These are phyloP conservation scores for Oldenlandia corymbosa DNA, from an alignment of 257 asterid genomes.

Conservation along the genomic window DNA sequence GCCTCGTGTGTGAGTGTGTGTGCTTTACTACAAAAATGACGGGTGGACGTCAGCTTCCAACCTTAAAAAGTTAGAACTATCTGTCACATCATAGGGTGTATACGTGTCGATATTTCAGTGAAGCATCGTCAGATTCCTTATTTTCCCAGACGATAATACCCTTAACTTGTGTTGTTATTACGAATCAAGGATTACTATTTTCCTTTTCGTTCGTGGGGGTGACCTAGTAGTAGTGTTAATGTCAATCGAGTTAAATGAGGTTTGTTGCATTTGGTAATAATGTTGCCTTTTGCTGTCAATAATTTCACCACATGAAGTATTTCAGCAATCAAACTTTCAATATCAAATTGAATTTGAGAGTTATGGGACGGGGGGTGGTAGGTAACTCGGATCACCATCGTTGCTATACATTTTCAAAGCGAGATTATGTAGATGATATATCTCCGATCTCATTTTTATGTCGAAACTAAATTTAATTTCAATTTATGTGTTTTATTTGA, in stretches of 20 bases:
- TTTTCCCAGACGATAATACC: constrained; percentile 6
- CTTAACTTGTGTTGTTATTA: not conserved
- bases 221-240: too few species aligned
- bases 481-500: too few species aligned
- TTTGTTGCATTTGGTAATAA: too few species aligned
- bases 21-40: constrained; percentile 7
- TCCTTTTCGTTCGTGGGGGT: not conserved
- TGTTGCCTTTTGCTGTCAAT: not conserved
- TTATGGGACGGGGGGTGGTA: not conserved
- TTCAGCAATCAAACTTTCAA: not conserved
- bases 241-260: too few species aligned
- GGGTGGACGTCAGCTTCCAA: constrained; percentile 15
- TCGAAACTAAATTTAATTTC: too few species aligned
- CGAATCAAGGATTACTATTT: not conserved
- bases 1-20: too few species aligned
- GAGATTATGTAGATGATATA: too few species aligned
- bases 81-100: constrained; percentile 4
- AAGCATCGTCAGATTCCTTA: not conserved
- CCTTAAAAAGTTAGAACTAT: constrained; percentile 6
- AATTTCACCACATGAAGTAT: not conserved
- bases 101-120: too few species aligned
- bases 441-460: too few species aligned
- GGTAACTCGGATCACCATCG: too few species aligned
- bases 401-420: too few species aligned
- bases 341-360: too few species aligned